Evolutionary conservation across 176 grass and related monocot species (phyloP), one percentile per base, ranked within the genome.

Genomic region (Phyllostachys edulis): DNA sequence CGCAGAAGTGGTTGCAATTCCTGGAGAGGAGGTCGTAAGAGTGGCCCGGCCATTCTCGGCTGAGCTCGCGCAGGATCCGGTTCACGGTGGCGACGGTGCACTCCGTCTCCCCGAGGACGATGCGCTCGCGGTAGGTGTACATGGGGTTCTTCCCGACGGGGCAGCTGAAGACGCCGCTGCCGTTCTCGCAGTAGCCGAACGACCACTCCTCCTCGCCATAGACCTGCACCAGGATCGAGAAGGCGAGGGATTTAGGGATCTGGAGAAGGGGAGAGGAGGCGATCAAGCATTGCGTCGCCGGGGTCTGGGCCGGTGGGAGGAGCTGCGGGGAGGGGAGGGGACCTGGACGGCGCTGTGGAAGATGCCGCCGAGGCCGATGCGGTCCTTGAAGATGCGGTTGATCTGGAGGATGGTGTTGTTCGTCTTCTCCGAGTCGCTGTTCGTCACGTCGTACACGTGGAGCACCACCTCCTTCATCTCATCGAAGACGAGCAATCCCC

Each of bases 321-420:
- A 62, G 24, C 8, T 2, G 6, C 21, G 16, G 3, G 6, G 13
- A 54, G 64, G 23, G 63, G 38, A 16, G 18, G 61, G 15, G 15
- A 99, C 96, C 93, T 99, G 93, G 84, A 99, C 71, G 90, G 96
- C 96, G 90, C 93, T 96, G 82, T 99, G 96, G 90, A 99, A 99
- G 96, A 99, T 92, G 81, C 96, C 96, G 73, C 96, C 96, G 82
- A 99, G 91, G 82, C 96, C 93, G 93, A 99, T 94, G 36, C 96
- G 93, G 83, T 99, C 96, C 91, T 99, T 99, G 73, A 94, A 99
- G 91, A 99, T 96, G 83, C 96, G 96, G 80, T 99, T 99, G 88
- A 99, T 96, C 90, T 94, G 91, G 67, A 99, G 87, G 82, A 96
- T 99, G 85, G 96, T 96, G 83, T 94, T 99, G 90, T 99, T 96